These are phyloP conservation scores for Teunomyces funiuensis DNA, from an alignment of 805 yeast species.

Conservation along the genomic window DNA sequence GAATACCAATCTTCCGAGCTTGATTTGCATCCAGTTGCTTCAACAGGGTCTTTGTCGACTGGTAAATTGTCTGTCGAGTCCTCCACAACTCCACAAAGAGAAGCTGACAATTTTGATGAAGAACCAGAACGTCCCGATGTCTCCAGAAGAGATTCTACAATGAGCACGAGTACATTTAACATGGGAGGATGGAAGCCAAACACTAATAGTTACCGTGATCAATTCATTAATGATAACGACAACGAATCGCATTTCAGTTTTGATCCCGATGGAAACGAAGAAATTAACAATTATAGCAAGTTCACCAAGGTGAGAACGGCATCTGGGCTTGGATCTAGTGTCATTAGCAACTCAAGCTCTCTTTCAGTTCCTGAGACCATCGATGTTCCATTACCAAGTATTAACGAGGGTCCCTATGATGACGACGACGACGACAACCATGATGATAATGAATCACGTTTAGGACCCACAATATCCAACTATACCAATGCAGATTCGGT, in stretches of 20 bases:
- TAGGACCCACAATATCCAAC: not conserved
- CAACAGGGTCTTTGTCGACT: slow-evolving; percentile 18
- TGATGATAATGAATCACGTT: slow-evolving; percentile 7
- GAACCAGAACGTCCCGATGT: not conserved
- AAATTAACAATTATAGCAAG: slow-evolving; percentile 24
- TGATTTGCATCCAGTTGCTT: slow-evolving; percentile 12
- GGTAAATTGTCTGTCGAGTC: slow-evolving; percentile 18
- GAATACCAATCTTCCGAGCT: slow-evolving; percentile 4
- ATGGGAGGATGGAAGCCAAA: slow-evolving; percentile 63
- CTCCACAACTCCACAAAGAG: not conserved
- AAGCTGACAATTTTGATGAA: not conserved
- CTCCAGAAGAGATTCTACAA: slow-evolving; percentile 33
- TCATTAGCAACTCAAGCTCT: slow-evolving; percentile 22
- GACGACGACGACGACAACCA: too few relatives aligned
- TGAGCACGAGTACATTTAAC: slow-evolving; percentile 34
- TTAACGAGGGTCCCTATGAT: slow-evolving; percentile 30
- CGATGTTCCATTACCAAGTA: slow-evolving; percentile 38
- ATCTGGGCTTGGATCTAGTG: slow-evolving; percentile 16
- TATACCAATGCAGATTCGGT: slow-evolving; percentile 22
- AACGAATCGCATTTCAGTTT: slow-evolving; percentile 35
- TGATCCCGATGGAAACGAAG: slow-evolving; percentile 18
- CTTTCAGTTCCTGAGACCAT: slow-evolving; percentile 43
- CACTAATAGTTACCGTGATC: slow-evolving; percentile 49
- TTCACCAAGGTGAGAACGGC: slow-evolving; percentile 31
- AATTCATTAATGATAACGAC: slow-evolving; percentile 45